Conservation (phyloP, 495 filamentous ascomycete genomes). For the Lasiosphaeria hispida region DNA sequence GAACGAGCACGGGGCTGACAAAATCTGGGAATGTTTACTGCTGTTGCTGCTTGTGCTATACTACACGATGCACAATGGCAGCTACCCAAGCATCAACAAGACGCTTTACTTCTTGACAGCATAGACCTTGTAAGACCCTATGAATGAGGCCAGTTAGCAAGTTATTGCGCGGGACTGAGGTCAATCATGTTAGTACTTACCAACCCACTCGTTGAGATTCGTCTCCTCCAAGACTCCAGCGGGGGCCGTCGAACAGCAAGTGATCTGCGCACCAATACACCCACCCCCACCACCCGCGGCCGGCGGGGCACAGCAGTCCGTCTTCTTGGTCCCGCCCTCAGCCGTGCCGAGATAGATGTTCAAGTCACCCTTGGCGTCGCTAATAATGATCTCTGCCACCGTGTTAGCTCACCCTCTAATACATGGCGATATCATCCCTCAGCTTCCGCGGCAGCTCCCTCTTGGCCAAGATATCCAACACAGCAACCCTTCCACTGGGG, state of each 20-base stretch:
- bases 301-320: constrained; percentile 12
- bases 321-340: constrained; percentile 21
- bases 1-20: too few relatives aligned
- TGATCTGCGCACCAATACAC: not conserved
- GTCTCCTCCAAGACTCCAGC: constrained; percentile 8
- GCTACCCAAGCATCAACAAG: too few relatives aligned
- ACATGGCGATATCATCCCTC: too few relatives aligned
- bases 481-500: too few relatives aligned
- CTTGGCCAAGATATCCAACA: too few relatives aligned
- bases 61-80: too few relatives aligned
- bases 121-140: constrained; percentile 46
- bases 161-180: not conserved
- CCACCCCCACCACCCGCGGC: not conserved
- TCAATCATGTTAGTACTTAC: constrained; percentile 35
- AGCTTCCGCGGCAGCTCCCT: too few relatives aligned
- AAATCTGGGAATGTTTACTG: too few relatives aligned
- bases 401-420: too few relatives aligned
- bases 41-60: too few relatives aligned
- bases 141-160: constrained; percentile 17
- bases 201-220: constrained; percentile 53
- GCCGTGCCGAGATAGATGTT: constrained; percentile 54
- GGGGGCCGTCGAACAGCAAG: not conserved
- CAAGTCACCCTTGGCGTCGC: constrained; percentile 53
- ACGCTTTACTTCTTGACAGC: constrained; percentile 34
- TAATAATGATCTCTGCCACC: constrained; percentile 48